Percentiles rank a stretch among this genome's conserved stretches.
Evolutionary conservation across 306 rosid species (phyloP).

Genomic region (Hippophae gyantsensis): DNA sequence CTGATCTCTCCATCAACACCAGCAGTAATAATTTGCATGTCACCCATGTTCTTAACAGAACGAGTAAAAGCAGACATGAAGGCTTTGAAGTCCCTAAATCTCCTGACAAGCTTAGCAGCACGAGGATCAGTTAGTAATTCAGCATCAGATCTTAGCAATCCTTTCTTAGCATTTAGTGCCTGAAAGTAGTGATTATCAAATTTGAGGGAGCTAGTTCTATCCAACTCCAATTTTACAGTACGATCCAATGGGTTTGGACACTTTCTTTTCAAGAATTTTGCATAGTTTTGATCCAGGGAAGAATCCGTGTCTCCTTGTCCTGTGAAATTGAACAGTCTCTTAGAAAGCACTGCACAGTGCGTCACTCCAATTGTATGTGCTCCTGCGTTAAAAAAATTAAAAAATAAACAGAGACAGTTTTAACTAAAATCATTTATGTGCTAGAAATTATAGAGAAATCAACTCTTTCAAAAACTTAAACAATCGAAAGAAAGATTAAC

Average conservation of each 20-base stretch:
- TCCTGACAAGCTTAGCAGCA: constrained; percentile 6
- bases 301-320: constrained; percentile 32
- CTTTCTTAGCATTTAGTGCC: constrained; percentile 26
- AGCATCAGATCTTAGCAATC: constrained; percentile 52
- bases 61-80: constrained; percentile 35
- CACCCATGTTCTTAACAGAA: constrained; percentile 57
- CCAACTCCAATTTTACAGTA: constrained; percentile 27
- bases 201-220: constrained; percentile 22
- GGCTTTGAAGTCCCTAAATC: constrained; percentile 13
- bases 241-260: constrained; percentile 12
- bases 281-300: constrained; percentile 15
- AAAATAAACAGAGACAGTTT: not conserved
- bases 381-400: constrained; percentile 1
- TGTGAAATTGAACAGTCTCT: constrained; percentile 32
- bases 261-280: not conserved
- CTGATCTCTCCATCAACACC: constrained; percentile 38
- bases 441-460: no score
- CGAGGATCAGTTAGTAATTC: constrained; percentile 29
- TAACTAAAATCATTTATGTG: no score
- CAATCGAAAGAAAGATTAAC: no score
- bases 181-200: constrained; percentile 36
- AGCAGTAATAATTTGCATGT: constrained; percentile 31
- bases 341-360: constrained; percentile 17
- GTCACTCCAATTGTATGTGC: constrained; percentile 37
- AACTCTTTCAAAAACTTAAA: no score